Conservation (phyloP, 2,329 filamentous ascomycete genomes). For the Colletotrichum truncatum region DNA sequence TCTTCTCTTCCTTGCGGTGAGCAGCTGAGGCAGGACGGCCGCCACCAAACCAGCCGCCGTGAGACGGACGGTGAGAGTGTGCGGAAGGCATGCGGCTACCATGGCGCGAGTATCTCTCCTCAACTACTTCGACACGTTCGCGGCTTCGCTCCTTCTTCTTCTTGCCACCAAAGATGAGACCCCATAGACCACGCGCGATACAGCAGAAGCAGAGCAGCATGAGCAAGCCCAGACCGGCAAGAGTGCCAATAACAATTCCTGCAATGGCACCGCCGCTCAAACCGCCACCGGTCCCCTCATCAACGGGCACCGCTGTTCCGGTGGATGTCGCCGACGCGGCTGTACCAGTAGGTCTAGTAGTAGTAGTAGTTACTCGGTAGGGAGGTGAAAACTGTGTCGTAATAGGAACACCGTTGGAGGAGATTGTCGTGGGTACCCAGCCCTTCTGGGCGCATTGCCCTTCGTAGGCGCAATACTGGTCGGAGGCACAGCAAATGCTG, state of each 20-base stretch:
- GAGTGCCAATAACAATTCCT: slow-evolving; percentile 80
- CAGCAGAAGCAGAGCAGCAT: slow-evolving; percentile 80
- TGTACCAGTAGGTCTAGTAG: slow-evolving; percentile 60
- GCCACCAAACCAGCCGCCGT: slow-evolving; percentile 64
- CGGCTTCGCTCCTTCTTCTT: slow-evolving; percentile 55
- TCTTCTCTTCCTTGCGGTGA: slow-evolving; percentile 57
- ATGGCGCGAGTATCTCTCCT: slow-evolving; percentile 68
- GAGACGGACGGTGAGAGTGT: slow-evolving; percentile 59
- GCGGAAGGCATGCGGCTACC: slow-evolving; percentile 51
- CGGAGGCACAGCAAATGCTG: slow-evolving; percentile 73
- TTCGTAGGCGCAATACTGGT: slow-evolving; percentile 71
- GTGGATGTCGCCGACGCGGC: slow-evolving; percentile 63
- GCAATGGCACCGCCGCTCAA: slow-evolving; percentile 80
- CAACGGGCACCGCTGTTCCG: slow-evolving; percentile 54
- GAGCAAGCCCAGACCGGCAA: slow-evolving; percentile 73
- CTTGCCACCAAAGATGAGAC: slow-evolving; percentile 69
- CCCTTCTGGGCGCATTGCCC: slow-evolving; percentile 65
- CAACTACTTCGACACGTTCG: slow-evolving; percentile 67
- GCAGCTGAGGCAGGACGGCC: slow-evolving; percentile 50
- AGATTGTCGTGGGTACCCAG: slow-evolving; percentile 50
- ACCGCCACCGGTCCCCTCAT: slow-evolving; percentile 46
- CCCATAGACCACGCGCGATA: slow-evolving; percentile 70
- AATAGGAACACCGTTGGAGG: slow-evolving; percentile 53
- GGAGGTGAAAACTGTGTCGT: slow-evolving; percentile 64
- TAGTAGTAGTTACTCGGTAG: slow-evolving; percentile 63